phyloP scores from a whole-genome alignment of 306 rosid genomes.

The Glycine latifolia region DNA sequence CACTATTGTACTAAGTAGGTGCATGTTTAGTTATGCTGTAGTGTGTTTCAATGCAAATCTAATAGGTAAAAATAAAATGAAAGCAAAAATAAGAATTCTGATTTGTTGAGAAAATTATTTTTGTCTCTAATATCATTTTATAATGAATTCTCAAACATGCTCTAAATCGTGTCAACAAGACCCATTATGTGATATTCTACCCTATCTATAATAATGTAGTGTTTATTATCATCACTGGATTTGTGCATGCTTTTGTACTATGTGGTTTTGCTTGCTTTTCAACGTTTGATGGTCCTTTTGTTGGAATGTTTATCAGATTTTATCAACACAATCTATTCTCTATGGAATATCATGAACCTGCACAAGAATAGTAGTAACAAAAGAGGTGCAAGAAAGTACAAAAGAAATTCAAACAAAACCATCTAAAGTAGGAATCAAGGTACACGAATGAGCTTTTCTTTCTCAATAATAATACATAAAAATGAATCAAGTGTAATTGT shows the following conservation, averaged over 20 bases:
- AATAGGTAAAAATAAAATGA: no score
- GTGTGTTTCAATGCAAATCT: no score
- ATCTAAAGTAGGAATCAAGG: neutral
- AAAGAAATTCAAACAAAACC: neutral
- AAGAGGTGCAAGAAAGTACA: neutral
- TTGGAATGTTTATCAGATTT: neutral
- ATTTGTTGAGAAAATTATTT: no score
- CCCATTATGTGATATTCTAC: no score
- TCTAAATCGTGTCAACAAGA: no score
- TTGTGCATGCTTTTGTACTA: neutral
- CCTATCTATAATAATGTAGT: no score
- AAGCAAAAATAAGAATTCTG: no score
- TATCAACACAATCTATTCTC: neutral
- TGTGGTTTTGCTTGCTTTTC: neutral
- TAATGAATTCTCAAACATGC: no score
- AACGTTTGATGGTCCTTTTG: neutral
- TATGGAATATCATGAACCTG: neutral
- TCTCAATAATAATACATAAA: conserved; percentile 7
- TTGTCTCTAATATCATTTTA: no score
- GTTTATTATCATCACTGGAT: neutral
- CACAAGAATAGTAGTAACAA: neutral
- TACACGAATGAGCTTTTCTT: neutral
- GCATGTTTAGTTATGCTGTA: no score
- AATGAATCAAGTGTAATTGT: conserved; percentile 18
- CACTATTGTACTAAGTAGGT: neutral